phyloP scores from a whole-genome alignment of 148 eudicot genomes.

The Amaranthus cruentus region DNA sequence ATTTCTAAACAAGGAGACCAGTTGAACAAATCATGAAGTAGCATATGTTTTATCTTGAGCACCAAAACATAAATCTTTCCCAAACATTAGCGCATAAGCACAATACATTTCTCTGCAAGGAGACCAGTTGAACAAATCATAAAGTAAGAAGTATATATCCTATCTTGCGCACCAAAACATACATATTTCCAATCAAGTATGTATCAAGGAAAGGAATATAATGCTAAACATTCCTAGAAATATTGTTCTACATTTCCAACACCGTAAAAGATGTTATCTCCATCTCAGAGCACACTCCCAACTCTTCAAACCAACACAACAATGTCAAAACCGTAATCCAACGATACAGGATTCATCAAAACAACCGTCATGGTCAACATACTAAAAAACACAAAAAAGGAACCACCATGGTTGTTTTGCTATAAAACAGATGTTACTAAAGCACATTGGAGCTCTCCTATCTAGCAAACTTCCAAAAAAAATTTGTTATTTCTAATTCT shows the following conservation, averaged over 20 bases:
- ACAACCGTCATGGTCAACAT: no score
- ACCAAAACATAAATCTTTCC: no score
- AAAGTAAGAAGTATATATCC: not conserved
- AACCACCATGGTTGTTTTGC: no score
- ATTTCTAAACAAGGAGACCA: not conserved
- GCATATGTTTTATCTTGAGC: not conserved
- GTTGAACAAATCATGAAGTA: not conserved
- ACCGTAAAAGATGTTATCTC: not conserved
- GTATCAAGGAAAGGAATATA: not conserved
- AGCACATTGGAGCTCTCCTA: not conserved
- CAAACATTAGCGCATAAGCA: no score
- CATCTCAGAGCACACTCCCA: not conserved
- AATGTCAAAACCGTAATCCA: no score
- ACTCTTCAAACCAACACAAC: not conserved
- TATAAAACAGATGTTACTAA: not conserved
- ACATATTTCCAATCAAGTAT: not conserved
- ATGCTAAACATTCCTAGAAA: not conserved
- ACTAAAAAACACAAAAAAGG: no score
- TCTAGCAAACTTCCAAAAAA: not conserved
- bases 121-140: not conserved
- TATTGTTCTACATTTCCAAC: not conserved
- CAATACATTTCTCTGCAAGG: no score
- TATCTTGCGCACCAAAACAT: not conserved
- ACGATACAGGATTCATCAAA: no score
- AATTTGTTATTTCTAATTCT: no score